Evolutionary conservation across 257 asterid genomes (phyloP), one percentile per base, ranked within the genome.

Genomic region (Solanum etuberosum): DNA sequence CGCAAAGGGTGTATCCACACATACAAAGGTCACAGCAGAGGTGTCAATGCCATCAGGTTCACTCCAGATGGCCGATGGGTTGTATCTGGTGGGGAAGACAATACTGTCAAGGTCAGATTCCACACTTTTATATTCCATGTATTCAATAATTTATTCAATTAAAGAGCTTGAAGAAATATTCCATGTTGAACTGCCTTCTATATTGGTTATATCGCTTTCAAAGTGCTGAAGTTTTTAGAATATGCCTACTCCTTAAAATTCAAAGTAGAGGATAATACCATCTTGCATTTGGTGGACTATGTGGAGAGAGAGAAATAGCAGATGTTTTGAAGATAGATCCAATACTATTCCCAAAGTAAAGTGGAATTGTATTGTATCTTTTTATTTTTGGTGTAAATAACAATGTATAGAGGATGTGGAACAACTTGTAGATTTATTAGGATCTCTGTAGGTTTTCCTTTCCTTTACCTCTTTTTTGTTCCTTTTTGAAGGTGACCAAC

Each of bases 11-110:
- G 98, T 86, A 95, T 97, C 90, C 99, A 97, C 92, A 97, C 99
- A 65, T 97, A 97, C 94, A 97, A 97, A 92, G 99, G 99, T 78
- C 99, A 97, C 87, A 97, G 98, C 43, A 94, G 99, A 86, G 98
- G 99, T 42, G 98, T 97, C 89, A 97, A 92, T 86, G 94, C 95
- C 73, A 94, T 97, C 91, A 93, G 99, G 90, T 97, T 97, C 89
- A 95, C 99, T 37, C 99, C 99, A 65, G 99, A 97, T 92, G 99
- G 99, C 70, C 94, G 99, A 71, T 97, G 99, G 99, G 98, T 95
- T 90, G 99, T 97, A 68, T 97, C 99, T 87, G 99, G 99, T 9
- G 98, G 98, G 87, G 99, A 97, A 92, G 99, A 97, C 92, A 95
- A 95, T 92, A 92, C 98, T n/a, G 99, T 97, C 88, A 97, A 97